phyloP scores from a whole-genome alignment of 495 filamentous ascomycete species.

The Letharia columbiana region DNA sequence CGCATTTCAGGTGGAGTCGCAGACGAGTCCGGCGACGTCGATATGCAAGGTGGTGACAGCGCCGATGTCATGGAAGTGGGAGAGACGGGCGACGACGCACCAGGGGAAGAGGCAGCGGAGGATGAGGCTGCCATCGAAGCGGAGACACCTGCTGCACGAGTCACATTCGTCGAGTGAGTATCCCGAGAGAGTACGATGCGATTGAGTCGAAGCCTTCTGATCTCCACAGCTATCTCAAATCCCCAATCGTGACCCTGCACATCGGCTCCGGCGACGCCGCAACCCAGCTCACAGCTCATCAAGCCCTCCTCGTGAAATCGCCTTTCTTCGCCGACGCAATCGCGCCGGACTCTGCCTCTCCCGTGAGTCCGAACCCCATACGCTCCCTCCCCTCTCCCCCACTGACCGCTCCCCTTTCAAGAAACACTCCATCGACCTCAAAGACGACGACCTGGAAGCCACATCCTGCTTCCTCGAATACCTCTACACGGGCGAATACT shows the following conservation, averaged over 20 bases:
- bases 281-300: constrained; percentile 66
- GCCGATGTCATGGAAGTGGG: constrained; percentile 18
- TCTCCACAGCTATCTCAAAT: constrained; percentile 49
- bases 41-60: constrained; percentile 24
- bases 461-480: constrained; percentile 85
- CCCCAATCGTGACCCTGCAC: constrained; percentile 69
- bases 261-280: constrained; percentile 55
- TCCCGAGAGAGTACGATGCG: not conserved
- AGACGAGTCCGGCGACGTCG: constrained; percentile 21
- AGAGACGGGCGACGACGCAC: constrained; percentile 19
- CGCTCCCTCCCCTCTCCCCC: not conserved
- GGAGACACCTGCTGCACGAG: constrained; percentile 4
- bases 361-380: not conserved
- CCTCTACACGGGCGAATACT: constrained; percentile 88
- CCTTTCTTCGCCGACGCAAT: constrained; percentile 63
- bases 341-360: constrained; percentile 19
- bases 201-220: not conserved
- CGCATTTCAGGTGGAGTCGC: constrained; percentile 8
- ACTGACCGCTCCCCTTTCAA: not conserved
- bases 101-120: constrained; percentile 18
- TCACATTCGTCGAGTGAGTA: constrained; percentile 25
- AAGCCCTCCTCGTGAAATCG: constrained; percentile 62
- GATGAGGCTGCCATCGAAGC: constrained; percentile 12
- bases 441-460: constrained; percentile 65
- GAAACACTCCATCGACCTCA: constrained; percentile 58